Evolutionary conservation across 75 land plant species (phyloP).

Genomic region (Pinus tabuliformis): DNA sequence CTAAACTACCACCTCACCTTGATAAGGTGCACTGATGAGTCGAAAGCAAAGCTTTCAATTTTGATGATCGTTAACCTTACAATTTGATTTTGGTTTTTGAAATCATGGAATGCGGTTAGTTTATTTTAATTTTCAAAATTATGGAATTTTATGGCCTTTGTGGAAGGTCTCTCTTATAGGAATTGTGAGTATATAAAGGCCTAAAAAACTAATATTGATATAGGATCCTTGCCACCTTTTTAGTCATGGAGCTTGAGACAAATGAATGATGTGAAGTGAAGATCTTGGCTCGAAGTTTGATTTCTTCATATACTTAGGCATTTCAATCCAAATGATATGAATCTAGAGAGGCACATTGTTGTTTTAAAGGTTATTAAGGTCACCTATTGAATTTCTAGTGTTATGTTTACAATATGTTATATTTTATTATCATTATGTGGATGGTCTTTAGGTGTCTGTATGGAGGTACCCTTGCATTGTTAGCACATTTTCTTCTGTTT

Average conservation of each 20-base stretch:
- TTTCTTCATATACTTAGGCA: slow-evolving; percentile 93
- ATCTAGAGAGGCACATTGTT: slow-evolving; percentile 77
- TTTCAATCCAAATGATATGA: slow-evolving; percentile 91
- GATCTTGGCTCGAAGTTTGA: slow-evolving; percentile 89
- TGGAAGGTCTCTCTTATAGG: too few species aligned
- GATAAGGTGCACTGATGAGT: too few species aligned
- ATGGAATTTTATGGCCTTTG: too few species aligned
- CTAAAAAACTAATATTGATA: not conserved
- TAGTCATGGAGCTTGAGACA: slow-evolving; percentile 95
- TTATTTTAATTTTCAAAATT: too few species aligned
- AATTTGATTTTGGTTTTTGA: too few species aligned
- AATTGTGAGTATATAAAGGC: too few species aligned
- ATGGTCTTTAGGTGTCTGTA: slow-evolving; percentile 78
- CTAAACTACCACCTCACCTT: too few species aligned
- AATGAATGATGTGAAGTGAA: slow-evolving; percentile 70
- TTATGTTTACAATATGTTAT: slow-evolving; percentile 82
- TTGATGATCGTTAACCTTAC: too few species aligned
- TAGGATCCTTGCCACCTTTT: slow-evolving; percentile 94
- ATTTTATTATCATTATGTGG: slow-evolving; percentile 69
- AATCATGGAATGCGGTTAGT: too few species aligned
- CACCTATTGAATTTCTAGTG: slow-evolving; percentile 89
- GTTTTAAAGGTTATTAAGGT: slow-evolving; percentile 92
- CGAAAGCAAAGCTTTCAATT: too few species aligned
- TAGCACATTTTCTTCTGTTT: slow-evolving; percentile 70
- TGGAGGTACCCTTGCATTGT: slow-evolving; percentile 86